Evolutionary conservation across 148 eudicot species (phyloP).

Genomic region (Nepenthes mirabilis): DNA sequence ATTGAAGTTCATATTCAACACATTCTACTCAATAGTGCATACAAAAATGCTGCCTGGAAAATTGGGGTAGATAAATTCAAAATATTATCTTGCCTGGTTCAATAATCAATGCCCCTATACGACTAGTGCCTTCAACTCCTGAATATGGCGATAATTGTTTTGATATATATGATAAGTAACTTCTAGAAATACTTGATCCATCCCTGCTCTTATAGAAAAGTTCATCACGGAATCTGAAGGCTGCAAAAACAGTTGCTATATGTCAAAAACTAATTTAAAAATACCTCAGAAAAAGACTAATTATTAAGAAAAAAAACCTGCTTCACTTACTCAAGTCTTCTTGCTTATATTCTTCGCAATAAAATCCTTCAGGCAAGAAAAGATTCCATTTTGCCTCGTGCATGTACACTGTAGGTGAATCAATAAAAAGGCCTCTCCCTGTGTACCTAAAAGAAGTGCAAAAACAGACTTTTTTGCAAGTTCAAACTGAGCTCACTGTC

Average conservation of each 20-base stretch:
- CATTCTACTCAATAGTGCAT: neutral
- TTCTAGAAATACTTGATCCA: conserved; percentile 34
- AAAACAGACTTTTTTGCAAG: neutral
- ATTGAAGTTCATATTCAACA: neutral
- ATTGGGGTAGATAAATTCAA: neutral
- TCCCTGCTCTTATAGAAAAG: conserved; percentile 60
- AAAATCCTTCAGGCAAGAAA: conserved; percentile 43
- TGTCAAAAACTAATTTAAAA: conserved; percentile 4
- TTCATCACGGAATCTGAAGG: conserved; percentile 48
- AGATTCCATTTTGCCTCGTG: conserved; percentile 55
- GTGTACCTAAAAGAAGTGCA: conserved; percentile 45
- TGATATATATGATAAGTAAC: conserved; percentile 40
- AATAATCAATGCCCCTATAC: conserved; percentile 68
- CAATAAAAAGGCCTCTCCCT: conserved; percentile 83
- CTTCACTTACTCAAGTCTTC: conserved; percentile 45
- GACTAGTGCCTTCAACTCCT: conserved; percentile 17
- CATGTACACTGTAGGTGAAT: conserved; percentile 74
- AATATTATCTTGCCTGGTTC: conserved; percentile 72
- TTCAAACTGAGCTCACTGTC: neutral
- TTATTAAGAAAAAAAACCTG: neutral
- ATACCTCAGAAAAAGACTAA: neutral
- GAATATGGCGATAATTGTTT: conserved; percentile 35
- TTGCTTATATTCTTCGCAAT: conserved; percentile 16
- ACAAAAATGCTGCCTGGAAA: neutral
- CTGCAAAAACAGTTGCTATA: conserved; percentile 23